A percentile compares a stretch with the other conserved stretches of the same genome.
phyloP scores from a whole-genome alignment of 2,329 filamentous ascomycete species.

The Seiridium cupressi region DNA sequence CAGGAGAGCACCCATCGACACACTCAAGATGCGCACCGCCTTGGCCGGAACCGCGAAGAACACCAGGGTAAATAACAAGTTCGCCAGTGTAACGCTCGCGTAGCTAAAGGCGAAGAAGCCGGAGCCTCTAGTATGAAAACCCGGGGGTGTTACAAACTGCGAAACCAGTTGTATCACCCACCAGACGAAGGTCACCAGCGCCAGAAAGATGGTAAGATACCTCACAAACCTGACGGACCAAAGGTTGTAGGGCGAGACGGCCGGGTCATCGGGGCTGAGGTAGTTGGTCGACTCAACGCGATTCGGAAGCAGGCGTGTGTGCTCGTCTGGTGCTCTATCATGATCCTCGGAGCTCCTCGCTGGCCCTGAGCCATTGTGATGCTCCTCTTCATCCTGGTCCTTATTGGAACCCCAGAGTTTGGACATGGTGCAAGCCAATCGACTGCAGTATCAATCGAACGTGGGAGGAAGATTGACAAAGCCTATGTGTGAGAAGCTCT shows the following conservation, averaged over 20 bases:
- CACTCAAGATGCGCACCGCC: slow-evolving; percentile 70
- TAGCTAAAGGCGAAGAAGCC: slow-evolving; percentile 89
- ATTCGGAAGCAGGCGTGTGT: slow-evolving; percentile 68
- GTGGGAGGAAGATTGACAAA: too few relatives aligned
- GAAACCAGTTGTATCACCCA: slow-evolving; percentile 89
- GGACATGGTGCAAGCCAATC: not conserved
- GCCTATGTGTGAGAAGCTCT: too few relatives aligned
- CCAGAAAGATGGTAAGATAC: slow-evolving; percentile 74
- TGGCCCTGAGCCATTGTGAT: slow-evolving; percentile 11
- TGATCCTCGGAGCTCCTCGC: slow-evolving; percentile 19
- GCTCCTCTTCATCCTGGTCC: slow-evolving; percentile 13
- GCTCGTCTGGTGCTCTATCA: slow-evolving; percentile 42
- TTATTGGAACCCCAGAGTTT: slow-evolving; percentile 24
- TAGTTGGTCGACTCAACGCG: slow-evolving; percentile 59
- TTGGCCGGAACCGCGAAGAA: slow-evolving; percentile 88
- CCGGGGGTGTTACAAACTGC: slow-evolving; percentile 85
- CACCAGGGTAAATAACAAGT: slow-evolving; percentile 72
- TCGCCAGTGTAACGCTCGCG: slow-evolving; percentile 73
- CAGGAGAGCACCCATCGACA: slow-evolving; percentile 65
- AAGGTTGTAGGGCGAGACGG: slow-evolving; percentile 84
- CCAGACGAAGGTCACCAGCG: slow-evolving; percentile 80
- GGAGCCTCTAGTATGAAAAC: slow-evolving; percentile 83
- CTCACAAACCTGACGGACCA: slow-evolving; percentile 84
- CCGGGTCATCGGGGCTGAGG: slow-evolving; percentile 76
- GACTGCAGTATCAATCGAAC: too few relatives aligned